These are phyloP conservation scores for Hymenoscyphus salicellus DNA, from an alignment of 2,329 filamentous ascomycete genomes.

Conservation along the genomic window DNA sequence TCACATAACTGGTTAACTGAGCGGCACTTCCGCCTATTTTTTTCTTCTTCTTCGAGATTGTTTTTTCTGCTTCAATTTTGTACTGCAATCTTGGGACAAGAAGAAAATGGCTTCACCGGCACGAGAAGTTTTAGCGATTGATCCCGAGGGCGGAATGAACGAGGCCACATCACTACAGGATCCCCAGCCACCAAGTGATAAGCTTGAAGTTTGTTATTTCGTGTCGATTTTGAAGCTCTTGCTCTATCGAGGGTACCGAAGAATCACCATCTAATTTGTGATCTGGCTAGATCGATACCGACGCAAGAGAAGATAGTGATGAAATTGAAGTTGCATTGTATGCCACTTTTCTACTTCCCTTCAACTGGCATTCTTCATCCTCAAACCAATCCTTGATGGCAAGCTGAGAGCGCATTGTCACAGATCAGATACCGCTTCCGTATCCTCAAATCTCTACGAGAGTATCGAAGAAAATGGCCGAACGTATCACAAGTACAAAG, in stretches of 20 bases:
- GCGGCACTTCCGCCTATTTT: too few relatives aligned
- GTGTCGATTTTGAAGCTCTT: background rate
- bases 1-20: too few relatives aligned
- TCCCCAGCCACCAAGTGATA: background rate
- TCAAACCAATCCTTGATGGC: too few relatives aligned
- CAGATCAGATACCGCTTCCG: background rate
- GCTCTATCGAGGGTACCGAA: too few relatives aligned
- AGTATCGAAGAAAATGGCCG: constrained; percentile 22
- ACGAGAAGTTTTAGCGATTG: background rate
- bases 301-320: background rate
- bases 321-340: background rate
- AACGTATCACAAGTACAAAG: constrained; percentile 24
- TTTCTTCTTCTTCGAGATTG: too few relatives aligned
- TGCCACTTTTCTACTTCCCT: too few relatives aligned
- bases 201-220: background rate
- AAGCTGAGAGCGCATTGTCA: background rate
- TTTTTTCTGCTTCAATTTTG: background rate
- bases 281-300: background rate
- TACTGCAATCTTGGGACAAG: background rate
- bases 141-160: background rate
- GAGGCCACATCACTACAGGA: background rate
- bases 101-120: background rate
- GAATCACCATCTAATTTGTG: background rate
- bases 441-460: constrained; percentile 17
- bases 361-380: too few relatives aligned